Percentiles rank a stretch among this genome's conserved stretches.
These are phyloP conservation scores for Chlamydomonas reinhardtii DNA, from an alignment of 163 green algal species.

Conservation along the genomic window DNA sequence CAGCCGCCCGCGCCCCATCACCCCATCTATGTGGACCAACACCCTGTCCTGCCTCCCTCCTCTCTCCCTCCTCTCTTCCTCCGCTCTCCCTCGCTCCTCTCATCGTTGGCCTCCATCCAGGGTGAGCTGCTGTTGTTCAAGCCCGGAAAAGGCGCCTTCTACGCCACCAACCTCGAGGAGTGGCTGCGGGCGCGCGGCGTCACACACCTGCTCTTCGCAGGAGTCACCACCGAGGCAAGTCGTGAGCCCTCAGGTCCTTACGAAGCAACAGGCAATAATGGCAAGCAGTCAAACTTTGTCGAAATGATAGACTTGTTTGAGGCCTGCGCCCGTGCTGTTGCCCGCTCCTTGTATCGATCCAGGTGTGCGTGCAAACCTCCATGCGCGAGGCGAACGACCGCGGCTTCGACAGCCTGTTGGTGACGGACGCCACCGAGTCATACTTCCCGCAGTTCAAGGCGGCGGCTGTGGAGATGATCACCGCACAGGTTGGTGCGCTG, in stretches of 20 bases:
- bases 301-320: no score
- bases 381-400: slow-evolving; percentile 76
- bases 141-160: slow-evolving; percentile 76
- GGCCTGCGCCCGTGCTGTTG: background rate
- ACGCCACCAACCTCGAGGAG: slow-evolving; percentile 62
- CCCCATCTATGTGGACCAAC: no score
- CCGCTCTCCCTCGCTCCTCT: no score
- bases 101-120: background rate
- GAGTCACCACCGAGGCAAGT: slow-evolving; percentile 70
- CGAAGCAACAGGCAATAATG: no score
- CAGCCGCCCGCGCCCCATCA: no score
- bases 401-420: slow-evolving; percentile 69
- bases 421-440: slow-evolving; percentile 64
- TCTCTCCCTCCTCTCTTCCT: no score
- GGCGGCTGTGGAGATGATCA: slow-evolving; percentile 62
- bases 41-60: no score
- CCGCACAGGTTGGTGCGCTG: slow-evolving; percentile 47
- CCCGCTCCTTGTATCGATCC: background rate
- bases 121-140: slow-evolving; percentile 69
- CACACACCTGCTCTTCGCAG: slow-evolving; percentile 72
- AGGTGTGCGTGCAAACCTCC: slow-evolving; percentile 75
- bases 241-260: no score
- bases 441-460: slow-evolving; percentile 71
- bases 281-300: no score
- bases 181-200: slow-evolving; percentile 57